These are phyloP conservation scores for Psilocybe cyanescens DNA, from an alignment of 768 basidiomycete genomes.

Conservation along the genomic window DNA sequence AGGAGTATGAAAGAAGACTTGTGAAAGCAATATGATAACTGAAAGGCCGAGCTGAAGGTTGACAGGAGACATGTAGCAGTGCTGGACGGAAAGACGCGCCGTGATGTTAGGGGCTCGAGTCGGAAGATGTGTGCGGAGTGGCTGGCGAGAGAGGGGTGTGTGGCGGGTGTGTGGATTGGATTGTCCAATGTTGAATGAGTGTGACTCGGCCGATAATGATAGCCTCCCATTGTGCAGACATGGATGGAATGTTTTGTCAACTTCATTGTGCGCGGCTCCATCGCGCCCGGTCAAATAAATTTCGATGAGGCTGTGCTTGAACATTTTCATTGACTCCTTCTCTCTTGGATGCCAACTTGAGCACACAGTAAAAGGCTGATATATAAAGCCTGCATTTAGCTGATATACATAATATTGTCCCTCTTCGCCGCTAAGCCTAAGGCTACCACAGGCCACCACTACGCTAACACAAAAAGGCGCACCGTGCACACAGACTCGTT, in stretches of 20 bases:
- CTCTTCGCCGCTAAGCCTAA: not conserved
- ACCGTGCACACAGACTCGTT: too few relatives aligned
- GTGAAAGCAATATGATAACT: not conserved
- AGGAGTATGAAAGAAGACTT: not conserved
- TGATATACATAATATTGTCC: conserved; percentile 1
- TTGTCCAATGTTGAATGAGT: not conserved
- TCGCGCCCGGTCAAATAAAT: conserved; percentile 11
- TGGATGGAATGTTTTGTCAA: conserved; percentile 1
- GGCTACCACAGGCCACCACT: not conserved
- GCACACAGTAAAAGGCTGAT: conserved; percentile 3
- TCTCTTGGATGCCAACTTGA: not conserved
- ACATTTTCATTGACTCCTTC: not conserved
- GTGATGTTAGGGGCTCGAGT: too few relatives aligned
- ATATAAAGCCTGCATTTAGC: conserved; percentile 9
- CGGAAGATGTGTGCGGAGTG: too few relatives aligned
- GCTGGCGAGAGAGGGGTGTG: too few relatives aligned
- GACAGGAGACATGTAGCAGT: not conserved
- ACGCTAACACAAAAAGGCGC: too few relatives aligned
- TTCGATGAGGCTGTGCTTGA: conserved; percentile 10
- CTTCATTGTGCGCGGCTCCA: conserved; percentile 7
- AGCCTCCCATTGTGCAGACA: not conserved
- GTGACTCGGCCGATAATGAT: conserved; percentile 5
- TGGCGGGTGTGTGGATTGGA: not conserved
- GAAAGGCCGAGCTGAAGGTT: not conserved
- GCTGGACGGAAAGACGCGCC: too few relatives aligned